These are phyloP conservation scores for Chiua virens DNA, from an alignment of 768 basidiomycete genomes.

Conservation along the genomic window DNA sequence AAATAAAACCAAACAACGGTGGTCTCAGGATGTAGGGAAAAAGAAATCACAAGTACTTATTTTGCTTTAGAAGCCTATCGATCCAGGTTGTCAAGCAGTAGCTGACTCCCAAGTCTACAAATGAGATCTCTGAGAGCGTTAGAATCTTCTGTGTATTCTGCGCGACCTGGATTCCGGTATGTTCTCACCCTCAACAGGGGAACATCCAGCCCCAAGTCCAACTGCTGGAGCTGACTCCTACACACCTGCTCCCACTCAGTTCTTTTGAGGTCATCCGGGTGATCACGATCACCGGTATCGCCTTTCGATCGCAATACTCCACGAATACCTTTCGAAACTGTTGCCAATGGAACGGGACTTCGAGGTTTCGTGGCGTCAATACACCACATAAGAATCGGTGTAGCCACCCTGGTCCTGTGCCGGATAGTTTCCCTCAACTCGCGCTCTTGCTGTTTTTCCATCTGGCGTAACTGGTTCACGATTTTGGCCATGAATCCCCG, in stretches of 20 bases:
- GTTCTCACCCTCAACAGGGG: background rate
- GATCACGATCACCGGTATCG: conserved; percentile 20
- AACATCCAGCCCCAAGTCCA: background rate
- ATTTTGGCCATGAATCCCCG: conserved; percentile 8
- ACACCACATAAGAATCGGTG: conserved; percentile 26
- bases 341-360: conserved; percentile 12
- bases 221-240: background rate
- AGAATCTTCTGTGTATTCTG: background rate
- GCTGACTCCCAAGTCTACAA: background rate
- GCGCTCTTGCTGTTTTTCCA: conserved; percentile 13
- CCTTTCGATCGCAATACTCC: conserved; percentile 22
- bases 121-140: background rate
- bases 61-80: background rate
- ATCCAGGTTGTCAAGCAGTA: background rate
- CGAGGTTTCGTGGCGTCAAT: conserved; percentile 23
- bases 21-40: too few species aligned
- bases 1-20: too few species aligned
- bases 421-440: conserved; percentile 18
- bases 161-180: background rate
- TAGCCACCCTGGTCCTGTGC: background rate
- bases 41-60: too few species aligned
- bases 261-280: conserved; percentile 11
- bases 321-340: conserved; percentile 24
- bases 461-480: conserved; percentile 9
- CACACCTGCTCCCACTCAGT: conserved; percentile 14